Base-by-base conservation (phyloP, 1,284 basidiomycete species). In the Cryptococcus hybrid region DNA sequence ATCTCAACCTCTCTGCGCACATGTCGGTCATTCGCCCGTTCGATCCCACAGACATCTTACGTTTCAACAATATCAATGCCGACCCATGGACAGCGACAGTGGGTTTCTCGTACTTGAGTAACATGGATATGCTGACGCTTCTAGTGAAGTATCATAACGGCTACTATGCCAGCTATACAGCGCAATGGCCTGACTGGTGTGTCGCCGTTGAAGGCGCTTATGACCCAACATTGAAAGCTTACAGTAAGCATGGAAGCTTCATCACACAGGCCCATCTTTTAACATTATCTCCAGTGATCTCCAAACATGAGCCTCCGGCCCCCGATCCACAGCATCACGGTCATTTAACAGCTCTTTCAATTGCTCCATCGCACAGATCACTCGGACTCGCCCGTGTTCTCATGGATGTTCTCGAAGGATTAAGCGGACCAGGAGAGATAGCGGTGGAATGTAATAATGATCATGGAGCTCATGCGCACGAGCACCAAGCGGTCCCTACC, bases 21-120 rank as follows among this genome's bases (percentile, higher is more conserved):
- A 82, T 82, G 81, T 80, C 81, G 7, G 67, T 79, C 35, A 74
- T 81, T 15, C 70, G 80, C 5, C 79, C 80, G 0, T 80, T 82
- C 53, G 69, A 78, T 37, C 76, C 79, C 15, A 74, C 69, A 3
- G 80, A 82, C 58, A 69, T 81, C 7, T 74, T 81, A 52, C 64
- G 62, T 15, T 81, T 82, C 73, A 80, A 80, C 68, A 71, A 70
- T 38, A 78, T 82, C 63, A 81, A 82, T 59, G 71, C 79, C 36
- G 81, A 82, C 62, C 67, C 79, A 30, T 82, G 80, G 80, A 82
- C 81, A n/a, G 81, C 81, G 46, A 82, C 81, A 5, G 74, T 75
- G 44, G 47, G 73, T 69, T 42, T 11, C 13, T 2, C 47, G 37
- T n/a, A 24, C 18, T 34, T 9, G 37, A 52, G 11, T 36, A 30